Percentiles rank a stretch among this genome's conserved stretches.
Evolutionary conservation across 2,329 filamentous ascomycete genomes (phyloP).

Genomic region (Sphaerulina vaccinii): DNA sequence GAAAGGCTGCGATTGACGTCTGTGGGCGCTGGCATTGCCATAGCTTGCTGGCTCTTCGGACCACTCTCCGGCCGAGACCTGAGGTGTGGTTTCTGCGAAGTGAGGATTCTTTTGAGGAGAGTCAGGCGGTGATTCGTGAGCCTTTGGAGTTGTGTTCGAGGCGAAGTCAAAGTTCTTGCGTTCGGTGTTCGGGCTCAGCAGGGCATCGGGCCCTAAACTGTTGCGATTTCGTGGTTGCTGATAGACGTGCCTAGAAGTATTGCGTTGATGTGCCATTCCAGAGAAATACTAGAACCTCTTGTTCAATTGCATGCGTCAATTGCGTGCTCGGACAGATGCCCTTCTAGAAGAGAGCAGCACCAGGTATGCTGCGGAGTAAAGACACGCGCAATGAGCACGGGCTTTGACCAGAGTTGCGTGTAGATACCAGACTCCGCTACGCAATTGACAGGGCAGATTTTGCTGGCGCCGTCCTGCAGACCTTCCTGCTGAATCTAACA

Average conservation of each 20-base stretch:
- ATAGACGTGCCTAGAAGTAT: not conserved
- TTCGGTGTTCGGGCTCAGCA: not conserved
- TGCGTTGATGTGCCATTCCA: conserved; percentile 2
- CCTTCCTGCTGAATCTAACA: not conserved
- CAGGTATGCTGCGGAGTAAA: not conserved
- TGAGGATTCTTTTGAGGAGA: conserved; percentile 1
- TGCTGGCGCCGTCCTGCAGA: not conserved
- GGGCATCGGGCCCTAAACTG: not conserved
- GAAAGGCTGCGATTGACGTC: not conserved
- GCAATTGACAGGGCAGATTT: not conserved
- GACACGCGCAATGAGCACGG: not conserved
- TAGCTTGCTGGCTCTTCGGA: not conserved
- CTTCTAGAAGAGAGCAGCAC: not conserved
- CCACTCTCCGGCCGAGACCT: not conserved
- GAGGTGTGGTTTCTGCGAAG: conserved; percentile 4
- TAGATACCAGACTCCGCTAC: not conserved
- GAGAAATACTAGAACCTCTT: not conserved
- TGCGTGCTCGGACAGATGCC: not conserved
- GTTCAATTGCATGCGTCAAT: not conserved
- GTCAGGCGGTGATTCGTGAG: conserved; percentile 10
- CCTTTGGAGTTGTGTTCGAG: conserved; percentile 1
- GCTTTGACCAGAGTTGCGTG: not conserved
- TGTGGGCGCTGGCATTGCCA: not conserved
- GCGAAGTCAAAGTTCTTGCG: not conserved
- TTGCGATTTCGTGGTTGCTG: not conserved